Evolutionary conservation across 75 land plant genomes (phyloP), one percentile per base, ranked within the genome.

Genomic region (Cunninghamia lanceolata): DNA sequence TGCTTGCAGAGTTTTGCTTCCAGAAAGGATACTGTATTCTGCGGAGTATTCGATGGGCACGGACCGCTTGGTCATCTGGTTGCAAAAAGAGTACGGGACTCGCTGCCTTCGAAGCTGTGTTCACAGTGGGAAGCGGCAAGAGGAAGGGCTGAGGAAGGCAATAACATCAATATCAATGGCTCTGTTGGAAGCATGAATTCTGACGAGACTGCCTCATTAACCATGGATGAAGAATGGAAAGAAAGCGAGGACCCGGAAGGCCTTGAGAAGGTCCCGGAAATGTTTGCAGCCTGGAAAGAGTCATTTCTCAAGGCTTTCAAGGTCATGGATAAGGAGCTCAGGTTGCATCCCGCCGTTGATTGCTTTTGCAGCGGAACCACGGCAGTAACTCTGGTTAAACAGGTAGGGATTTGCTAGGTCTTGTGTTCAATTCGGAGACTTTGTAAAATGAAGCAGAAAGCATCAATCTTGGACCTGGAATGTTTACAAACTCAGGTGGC

Each of bases 1-100:
- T 63, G 1, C 85, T 56, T 17, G 46, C 85, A 96, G 98, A 89
- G 88, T 85, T 96, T 92, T 85, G 94, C 89, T 77, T 90, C 93
- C 63, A 89, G 86, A 40, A 89, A 87, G 42, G 98, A 92, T 52
- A 92, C 92, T 84, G 85, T 92, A 3, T 94, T 95, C 84, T 96
- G 99, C 74, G 99, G 99, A 34, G 92, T 96, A n/a, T 96, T 96
- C 80, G 99, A 96, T 86, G 99, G 99, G 46, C 99, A 96, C 82
- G 99, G 99, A 17, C 99, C 95, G 39, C 90, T 89, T 85, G 99
- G 99, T 9, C 97, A 96, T 85, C 89, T 89, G 80, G 99, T 95
- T 56, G 94, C 99, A 3, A 92, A 94, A 40, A 93, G 83, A 40
- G 97, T 96, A 34, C 86, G 99, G 63, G 97, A 96, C 76, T 88